Evolutionary conservation across 805 yeast genomes (phyloP), one percentile per base, ranked within the genome.

Genomic region (Wickerhamomyces mucosus): DNA sequence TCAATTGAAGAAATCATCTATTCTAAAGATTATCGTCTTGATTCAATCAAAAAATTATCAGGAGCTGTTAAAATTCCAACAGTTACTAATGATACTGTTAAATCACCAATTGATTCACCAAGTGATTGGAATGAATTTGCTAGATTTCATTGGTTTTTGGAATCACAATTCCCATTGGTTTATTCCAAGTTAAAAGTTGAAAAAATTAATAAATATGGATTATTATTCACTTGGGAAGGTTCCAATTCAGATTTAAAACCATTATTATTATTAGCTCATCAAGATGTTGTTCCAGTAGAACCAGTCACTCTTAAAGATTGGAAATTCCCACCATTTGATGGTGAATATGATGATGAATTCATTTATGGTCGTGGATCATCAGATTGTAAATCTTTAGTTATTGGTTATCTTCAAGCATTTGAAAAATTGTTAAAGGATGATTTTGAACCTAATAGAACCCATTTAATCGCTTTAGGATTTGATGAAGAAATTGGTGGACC

Each of bases 251-350:
- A 48, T 4, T 55, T 75, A 39, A 75, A 78, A 47, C 94, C 94
- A 10, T 41, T 76, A 13, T 47, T 83, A 53, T 58, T 81, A 31
- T 69, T 78, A 43, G 88, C 86, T 1, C 94, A 83, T 48, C 79
- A 73, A 51, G 94, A 82, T 48, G 82, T 77, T 7, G 94, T 82
- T 15, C 94, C 94, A 1, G 78, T 80, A 7, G 80, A 75, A 42
- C 51, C 55, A 16, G 70, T 66, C 15, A 72, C 85, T 0, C 55
- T 65, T 33, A 51, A 46, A 18, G 59, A 69, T 32, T 83, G 94
- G 94, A 53, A 58, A 1, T 61, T 72, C 48, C 74, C 70, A 5
- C 92, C 94, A 4, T 79, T 75, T 39, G 49, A 62, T 23, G 83
- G 81, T 15, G 57, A 65, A 41, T 76, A 59, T 43, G 86, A 80